phyloP scores from a whole-genome alignment of 2,329 filamentous ascomycete species.

The Aspergillus arachidicola region DNA sequence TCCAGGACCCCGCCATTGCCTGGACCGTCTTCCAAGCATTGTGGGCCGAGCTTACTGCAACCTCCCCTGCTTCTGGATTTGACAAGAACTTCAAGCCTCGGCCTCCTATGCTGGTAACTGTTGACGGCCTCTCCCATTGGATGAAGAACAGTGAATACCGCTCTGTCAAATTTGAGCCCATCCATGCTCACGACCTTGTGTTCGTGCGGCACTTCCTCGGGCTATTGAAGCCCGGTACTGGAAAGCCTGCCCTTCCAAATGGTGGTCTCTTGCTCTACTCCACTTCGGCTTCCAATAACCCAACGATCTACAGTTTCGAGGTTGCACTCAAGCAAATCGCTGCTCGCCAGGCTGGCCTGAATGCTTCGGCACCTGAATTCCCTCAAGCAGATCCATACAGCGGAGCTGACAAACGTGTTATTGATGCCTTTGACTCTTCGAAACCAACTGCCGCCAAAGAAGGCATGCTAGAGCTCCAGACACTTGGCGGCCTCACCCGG shows the following conservation, averaged over 20 bases:
- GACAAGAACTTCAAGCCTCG: conserved; percentile 51
- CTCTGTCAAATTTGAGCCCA: conserved; percentile 66
- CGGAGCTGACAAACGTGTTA: conserved; percentile 55
- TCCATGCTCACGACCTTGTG: conserved; percentile 84
- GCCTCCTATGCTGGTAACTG: conserved; percentile 69
- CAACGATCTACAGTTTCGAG: conserved; percentile 66
- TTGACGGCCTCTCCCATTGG: conserved; percentile 80
- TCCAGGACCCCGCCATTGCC: conserved; percentile 73
- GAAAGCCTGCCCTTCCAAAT: conserved; percentile 57
- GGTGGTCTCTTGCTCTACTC: conserved; percentile 79
- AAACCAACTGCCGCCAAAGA: conserved; percentile 32
- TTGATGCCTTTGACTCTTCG: conserved; percentile 43
- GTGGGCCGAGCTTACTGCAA: conserved; percentile 73
- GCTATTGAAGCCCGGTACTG: conserved; percentile 55
- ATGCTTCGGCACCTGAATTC: conserved; percentile 42
- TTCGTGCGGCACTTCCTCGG: conserved; percentile 75
- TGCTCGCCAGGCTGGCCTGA: conserved; percentile 44
- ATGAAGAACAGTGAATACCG: conserved; percentile 80
- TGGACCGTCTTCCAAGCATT: conserved; percentile 81
- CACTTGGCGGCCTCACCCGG: conserved; percentile 70
- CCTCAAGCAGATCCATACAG: conserved; percentile 56
- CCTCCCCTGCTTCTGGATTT: conserved; percentile 45
- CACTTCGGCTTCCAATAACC: conserved; percentile 71
- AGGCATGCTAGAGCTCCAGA: conserved; percentile 49
- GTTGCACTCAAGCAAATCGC: conserved; percentile 61